Base-by-base conservation (phyloP, 164 flowering plant species). In the Macadamia tetraphylla region DNA sequence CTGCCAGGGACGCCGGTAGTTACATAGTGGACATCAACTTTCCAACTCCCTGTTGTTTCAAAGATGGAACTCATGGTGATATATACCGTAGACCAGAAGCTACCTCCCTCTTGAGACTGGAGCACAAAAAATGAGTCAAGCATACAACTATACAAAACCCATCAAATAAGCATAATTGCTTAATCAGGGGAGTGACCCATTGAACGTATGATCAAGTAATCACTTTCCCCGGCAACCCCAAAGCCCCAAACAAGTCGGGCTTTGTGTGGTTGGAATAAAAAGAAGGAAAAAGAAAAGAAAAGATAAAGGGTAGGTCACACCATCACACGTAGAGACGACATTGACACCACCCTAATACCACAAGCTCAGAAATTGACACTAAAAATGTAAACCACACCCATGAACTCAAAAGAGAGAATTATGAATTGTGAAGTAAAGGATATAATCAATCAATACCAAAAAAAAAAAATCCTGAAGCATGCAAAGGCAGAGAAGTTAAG, bases 11-110 rank as follows among this genome's bases (percentile, higher is more conserved):
- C 35, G 0, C 56, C 73, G 2, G 58, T 49, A 30, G 63, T 53
- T 23, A 70, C 71, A 63, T 52, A 73, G 66, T 73, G 79, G 29
- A 73, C 64, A 48, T 76, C 71, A 53, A 67, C 76, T 65, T 70
- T 60, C 9, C 15, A 43, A 29, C 48, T 63, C 51, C 69, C 73
- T 1, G 9, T 60, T 43, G 71, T 67, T 65, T 60, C 73, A 29
- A 48, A 17, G 32, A 71, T 44, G 29, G 71, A 13, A 40, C 66
- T 71, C 74, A 71, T 75, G 67, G 9, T 3, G 9, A 46, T 46
- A 14, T 53, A 14, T 53, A 12, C 57, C 17, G 57, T 0, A 53
- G 17, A 53, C 5, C n/a, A 17, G 6, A 4, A 49, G 57, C 3
- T 1, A 53, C 46, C 11, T 42, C 66, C 60, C 55, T 59, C 58